Conservation (phyloP, 164 flowering plant species). For the Dillenia turbinata region DNA sequence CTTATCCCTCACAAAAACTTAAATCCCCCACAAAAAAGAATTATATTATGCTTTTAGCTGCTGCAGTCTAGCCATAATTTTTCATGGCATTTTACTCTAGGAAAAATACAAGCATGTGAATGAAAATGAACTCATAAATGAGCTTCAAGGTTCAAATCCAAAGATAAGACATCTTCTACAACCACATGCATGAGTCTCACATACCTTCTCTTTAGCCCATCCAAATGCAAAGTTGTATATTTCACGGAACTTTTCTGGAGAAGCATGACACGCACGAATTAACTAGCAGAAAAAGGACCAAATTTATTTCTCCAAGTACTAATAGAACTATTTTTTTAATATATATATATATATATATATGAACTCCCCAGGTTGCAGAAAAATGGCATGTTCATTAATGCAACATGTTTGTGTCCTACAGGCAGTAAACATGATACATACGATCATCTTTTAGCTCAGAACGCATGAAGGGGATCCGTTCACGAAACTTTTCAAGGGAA, state of each 20-base stretch:
- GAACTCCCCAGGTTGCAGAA: no score
- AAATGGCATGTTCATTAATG: no score
- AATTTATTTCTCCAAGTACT: neutral
- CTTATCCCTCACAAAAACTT: no score
- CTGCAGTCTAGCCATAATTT: no score
- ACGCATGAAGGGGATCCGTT: slow-evolving; percentile 78
- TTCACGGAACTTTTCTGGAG: slow-evolving; percentile 87
- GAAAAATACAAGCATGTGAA: no score
- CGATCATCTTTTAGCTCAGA: slow-evolving; percentile 94
- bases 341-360: no score
- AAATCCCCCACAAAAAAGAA: no score
- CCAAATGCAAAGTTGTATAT: slow-evolving; percentile 94
- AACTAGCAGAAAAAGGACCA: slow-evolving; percentile 7
- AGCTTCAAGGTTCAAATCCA: no score
- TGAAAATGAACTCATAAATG: no score
- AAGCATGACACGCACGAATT: slow-evolving; percentile 12
- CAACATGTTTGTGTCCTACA: neutral
- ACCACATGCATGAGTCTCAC: neutral
- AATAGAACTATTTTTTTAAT: no score
- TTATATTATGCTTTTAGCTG: no score
- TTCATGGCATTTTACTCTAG: no score
- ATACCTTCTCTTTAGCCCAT: slow-evolving; percentile 99
- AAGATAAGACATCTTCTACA: neutral
- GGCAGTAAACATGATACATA: slow-evolving; percentile 29
- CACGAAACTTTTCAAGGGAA: slow-evolving; percentile 86